Evolutionary conservation across 106 monocot species (phyloP).

Genomic region (Allium cepa): DNA sequence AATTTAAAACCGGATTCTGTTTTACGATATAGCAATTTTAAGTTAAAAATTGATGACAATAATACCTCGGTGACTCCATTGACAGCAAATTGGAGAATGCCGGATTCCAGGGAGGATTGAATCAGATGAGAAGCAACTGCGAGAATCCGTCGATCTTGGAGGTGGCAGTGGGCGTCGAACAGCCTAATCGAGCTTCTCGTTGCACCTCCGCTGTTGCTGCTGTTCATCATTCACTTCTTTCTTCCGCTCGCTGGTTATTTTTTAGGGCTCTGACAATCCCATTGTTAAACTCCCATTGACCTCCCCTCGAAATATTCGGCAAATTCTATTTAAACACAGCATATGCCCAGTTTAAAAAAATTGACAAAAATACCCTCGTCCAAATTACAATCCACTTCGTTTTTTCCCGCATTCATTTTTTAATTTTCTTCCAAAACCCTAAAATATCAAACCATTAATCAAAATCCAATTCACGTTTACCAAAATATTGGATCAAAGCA

Average conservation of each 20-base stretch:
- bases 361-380: too few relatives aligned
- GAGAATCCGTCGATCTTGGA: conserved; percentile 61
- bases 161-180: conserved; percentile 97
- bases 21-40: background rate
- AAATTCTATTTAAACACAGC: too few relatives aligned
- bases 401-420: too few relatives aligned
- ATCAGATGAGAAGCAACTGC: conserved; percentile 49
- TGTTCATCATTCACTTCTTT: conserved; percentile 8
- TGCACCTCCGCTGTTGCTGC: background rate
- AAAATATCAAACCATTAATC: too few relatives aligned
- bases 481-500: too few relatives aligned
- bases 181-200: conserved; percentile 21
- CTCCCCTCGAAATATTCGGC: too few relatives aligned
- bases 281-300: too few relatives aligned
- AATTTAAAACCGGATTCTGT: background rate
- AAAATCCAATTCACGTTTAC: too few relatives aligned
- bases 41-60: background rate
- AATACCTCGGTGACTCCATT: conserved; percentile 68
- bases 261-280: too few relatives aligned
- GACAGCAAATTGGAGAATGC: conserved; percentile 68
- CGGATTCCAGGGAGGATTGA: conserved; percentile 44
- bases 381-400: too few relatives aligned
- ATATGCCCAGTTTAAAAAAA: too few relatives aligned
- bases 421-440: too few relatives aligned
- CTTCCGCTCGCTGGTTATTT: background rate